Percentiles rank a stretch among this genome's conserved stretches.
These are phyloP conservation scores for Allium sativum DNA, from an alignment of 106 monocot genomes.

Conservation along the genomic window DNA sequence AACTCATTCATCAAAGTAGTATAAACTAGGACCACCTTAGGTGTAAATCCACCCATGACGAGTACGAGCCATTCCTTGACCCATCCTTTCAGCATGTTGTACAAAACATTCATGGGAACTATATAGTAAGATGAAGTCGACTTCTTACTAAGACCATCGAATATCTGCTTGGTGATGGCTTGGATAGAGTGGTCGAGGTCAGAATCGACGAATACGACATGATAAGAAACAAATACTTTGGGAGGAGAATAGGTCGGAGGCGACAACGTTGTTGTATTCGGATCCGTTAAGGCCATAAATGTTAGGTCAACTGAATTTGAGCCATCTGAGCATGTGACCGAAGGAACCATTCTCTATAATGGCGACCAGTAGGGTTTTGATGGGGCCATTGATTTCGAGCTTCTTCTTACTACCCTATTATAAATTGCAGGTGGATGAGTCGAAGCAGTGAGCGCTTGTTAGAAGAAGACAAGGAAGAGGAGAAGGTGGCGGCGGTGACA, in stretches of 20 bases:
- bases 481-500: slow-evolving; percentile 3
- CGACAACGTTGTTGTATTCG: slow-evolving; percentile 6
- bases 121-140: slow-evolving; percentile 39
- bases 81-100: slow-evolving; percentile 55
- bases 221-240: no score
- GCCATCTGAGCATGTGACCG: slow-evolving; percentile 14
- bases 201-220: no score
- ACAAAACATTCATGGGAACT: slow-evolving; percentile 76
- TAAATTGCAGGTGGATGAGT: neutral
- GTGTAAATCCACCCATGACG: slow-evolving; percentile 68
- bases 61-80: slow-evolving; percentile 48
- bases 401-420: slow-evolving; percentile 18
- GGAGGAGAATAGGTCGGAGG: no score
- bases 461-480: slow-evolving; percentile 12
- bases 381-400: slow-evolving; percentile 58
- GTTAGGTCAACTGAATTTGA: slow-evolving; percentile 3
- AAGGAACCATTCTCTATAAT: slow-evolving; percentile 73
- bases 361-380: slow-evolving; percentile 71
- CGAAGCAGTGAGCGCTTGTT: slow-evolving; percentile 25
- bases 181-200: no score
- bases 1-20: slow-evolving; percentile 55
- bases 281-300: slow-evolving; percentile 7
- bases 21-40: slow-evolving; percentile 57
- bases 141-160: slow-evolving; percentile 30
- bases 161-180: slow-evolving; percentile 89